Evolutionary conservation across 306 rosid species (phyloP), one percentile per base, ranked within the genome.

Genomic region (Glycyrrhiza uralensis): DNA sequence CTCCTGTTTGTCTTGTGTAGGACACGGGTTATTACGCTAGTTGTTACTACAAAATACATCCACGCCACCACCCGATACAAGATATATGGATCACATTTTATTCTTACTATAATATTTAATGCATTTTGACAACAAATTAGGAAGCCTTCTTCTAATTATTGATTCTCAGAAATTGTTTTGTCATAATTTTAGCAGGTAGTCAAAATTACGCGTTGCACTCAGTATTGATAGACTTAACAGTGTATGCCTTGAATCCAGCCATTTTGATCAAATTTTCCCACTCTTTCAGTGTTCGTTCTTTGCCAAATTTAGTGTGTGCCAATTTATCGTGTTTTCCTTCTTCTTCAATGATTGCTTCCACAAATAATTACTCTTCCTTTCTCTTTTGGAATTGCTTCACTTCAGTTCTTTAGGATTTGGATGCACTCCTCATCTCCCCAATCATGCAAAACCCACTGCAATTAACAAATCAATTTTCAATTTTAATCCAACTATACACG

Each of bases 371-470:
- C 78, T 77, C 70, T 87, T 14, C 86, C 88, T 35, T 60, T 87
- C 18, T 60, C 80, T 30, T 55, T 26, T 0, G 82, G 67, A 61
- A 81, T 74, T 0, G 83, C 83, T 61, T 79, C 82, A 59, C 54
- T 74, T 8, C 85, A 87, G 0, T 58, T 84, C 63, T 69, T 81
- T 9, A 87, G 72, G 29, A 79, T 81, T 9, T 38, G 4, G 12
- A 81, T 81, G 66, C 91, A 84, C 42, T 87, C 82, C 1, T 81
- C 45, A 7, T 86, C 88, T 8, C 65, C 75, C 85, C 86, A 7
- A 51, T 22, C 30, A 24, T 20, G 32, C 2, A 23, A 11, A 11
- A 52, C 12, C 33, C 35, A 7, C 82, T 81, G 36, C 51, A 35
- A 13, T 7, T 9, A 36, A 26, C 5, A 7, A 39, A 4, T 52